phyloP scores from a whole-genome alignment of 2,329 filamentous ascomycete genomes.

The Stachybotrys echinatus region DNA sequence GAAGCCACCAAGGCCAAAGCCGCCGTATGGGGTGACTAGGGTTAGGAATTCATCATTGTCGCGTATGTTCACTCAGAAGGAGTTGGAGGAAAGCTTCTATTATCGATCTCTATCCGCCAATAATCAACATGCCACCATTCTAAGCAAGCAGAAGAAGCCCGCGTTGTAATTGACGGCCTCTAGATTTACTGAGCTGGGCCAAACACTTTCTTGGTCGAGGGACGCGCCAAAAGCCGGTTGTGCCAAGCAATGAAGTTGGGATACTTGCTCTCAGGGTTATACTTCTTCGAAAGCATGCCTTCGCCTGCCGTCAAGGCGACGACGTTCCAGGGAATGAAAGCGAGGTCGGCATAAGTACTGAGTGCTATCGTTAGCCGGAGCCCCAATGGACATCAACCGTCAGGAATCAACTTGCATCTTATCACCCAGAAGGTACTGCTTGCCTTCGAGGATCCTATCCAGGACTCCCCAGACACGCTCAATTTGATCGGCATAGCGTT shows the following conservation, averaged over 20 bases:
- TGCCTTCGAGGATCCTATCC: conserved; percentile 23
- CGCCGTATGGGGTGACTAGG: conserved; percentile 79
- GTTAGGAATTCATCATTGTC: conserved; percentile 9
- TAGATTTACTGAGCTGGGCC: not conserved
- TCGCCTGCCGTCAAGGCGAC: conserved; percentile 7
- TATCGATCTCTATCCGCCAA: too few relatives aligned
- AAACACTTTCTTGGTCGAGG: conserved; percentile 19
- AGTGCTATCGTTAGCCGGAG: not conserved
- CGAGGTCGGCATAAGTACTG: conserved; percentile 27
- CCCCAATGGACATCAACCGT: not conserved
- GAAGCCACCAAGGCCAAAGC: conserved; percentile 71
- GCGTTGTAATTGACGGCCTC: too few relatives aligned
- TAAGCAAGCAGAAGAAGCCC: too few relatives aligned
- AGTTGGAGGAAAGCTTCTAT: too few relatives aligned
- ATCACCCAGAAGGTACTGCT: conserved; percentile 28
- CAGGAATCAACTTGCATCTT: conserved; percentile 18
- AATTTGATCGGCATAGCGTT: conserved; percentile 23
- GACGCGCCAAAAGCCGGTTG: conserved; percentile 22
- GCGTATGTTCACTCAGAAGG: too few relatives aligned
- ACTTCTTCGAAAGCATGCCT: conserved; percentile 13
- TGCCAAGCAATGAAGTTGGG: conserved; percentile 29
- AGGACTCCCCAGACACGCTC: conserved; percentile 24
- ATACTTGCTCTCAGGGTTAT: conserved; percentile 24
- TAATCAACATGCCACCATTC: too few relatives aligned
- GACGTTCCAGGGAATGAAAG: conserved; percentile 24